Evolutionary conservation across 73 alveolate genomes (phyloP).

Genomic region (Blepharisma japonicum): DNA sequence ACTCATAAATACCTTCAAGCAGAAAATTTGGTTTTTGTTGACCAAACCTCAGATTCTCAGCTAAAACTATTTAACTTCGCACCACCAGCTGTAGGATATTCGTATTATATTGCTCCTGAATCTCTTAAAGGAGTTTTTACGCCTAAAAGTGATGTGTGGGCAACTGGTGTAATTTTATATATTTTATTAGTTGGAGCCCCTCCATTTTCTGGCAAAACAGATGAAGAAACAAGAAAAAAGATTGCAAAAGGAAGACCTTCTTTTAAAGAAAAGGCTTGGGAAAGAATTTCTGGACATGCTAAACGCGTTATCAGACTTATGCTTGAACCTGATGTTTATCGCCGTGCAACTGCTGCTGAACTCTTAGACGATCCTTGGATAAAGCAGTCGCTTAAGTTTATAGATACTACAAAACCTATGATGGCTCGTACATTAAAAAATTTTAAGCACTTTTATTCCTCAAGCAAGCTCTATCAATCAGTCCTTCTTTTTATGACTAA

Average conservation of each 20-base stretch:
- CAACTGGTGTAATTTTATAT: conserved; percentile 53
- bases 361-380: conserved; percentile 19
- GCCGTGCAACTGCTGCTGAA: conserved; percentile 8
- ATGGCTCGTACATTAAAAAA: conserved; percentile 19
- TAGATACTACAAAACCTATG: conserved; percentile 17
- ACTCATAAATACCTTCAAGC: conserved; percentile 88
- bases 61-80: conserved; percentile 93
- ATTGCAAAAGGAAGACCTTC: background rate
- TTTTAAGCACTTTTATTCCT: conserved; percentile 12
- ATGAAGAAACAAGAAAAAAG: conserved; percentile 16
- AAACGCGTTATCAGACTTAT: conserved; percentile 6
- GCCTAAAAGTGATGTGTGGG: conserved; percentile 32
- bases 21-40: conserved; percentile 60
- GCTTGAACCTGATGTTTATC: background rate
- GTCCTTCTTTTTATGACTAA: background rate
- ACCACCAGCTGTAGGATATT: conserved; percentile 67
- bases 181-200: conserved; percentile 15
- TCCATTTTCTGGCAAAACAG: conserved; percentile 26
- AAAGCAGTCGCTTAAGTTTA: conserved; percentile 23
- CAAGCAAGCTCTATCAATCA: background rate
- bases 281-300: conserved; percentile 2
- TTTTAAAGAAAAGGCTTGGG: conserved; percentile 22
- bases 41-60: conserved; percentile 62
- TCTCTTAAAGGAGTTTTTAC: conserved; percentile 33
- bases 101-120: conserved; percentile 45